These are phyloP conservation scores for Nicotiana obtusifolia DNA, from an alignment of 257 asterid species.

Conservation along the genomic window DNA sequence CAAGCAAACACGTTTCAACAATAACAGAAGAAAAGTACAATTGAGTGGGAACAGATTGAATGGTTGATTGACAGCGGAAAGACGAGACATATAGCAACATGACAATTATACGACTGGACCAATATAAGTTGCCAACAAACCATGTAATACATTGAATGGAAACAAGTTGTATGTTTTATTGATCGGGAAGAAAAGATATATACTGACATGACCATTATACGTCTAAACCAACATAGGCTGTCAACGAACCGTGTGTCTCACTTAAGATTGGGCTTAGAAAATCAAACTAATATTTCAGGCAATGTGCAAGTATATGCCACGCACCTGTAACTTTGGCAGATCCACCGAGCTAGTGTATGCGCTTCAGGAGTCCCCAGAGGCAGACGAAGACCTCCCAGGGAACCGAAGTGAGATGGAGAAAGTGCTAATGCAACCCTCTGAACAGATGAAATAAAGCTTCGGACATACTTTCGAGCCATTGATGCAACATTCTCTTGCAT, in stretches of 20 bases:
- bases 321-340: slow-evolving; percentile 77
- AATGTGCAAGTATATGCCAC: not conserved
- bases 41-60: not conserved
- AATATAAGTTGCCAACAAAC: not conserved
- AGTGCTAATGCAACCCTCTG: slow-evolving; percentile 89
- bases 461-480: slow-evolving; percentile 81
- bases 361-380: slow-evolving; percentile 85
- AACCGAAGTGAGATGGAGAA: slow-evolving; percentile 63
- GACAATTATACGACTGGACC: slow-evolving; percentile 6
- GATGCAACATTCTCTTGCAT: slow-evolving; percentile 80
- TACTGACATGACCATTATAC: not conserved
- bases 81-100: not conserved
- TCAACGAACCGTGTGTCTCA: not conserved
- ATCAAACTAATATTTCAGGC: not conserved
- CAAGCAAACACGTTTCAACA: not conserved
- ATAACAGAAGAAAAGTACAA: not conserved
- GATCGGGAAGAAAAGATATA: not conserved
- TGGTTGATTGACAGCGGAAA: not conserved
- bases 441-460: slow-evolving; percentile 78
- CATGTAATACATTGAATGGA: not conserved
- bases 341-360: slow-evolving; percentile 79
- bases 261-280: not conserved
- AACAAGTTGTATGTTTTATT: not conserved
- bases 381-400: slow-evolving; percentile 52
- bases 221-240: not conserved